These are phyloP conservation scores for Huntiella bhutanensis DNA, from an alignment of 2,329 filamentous ascomycete species.

Conservation along the genomic window DNA sequence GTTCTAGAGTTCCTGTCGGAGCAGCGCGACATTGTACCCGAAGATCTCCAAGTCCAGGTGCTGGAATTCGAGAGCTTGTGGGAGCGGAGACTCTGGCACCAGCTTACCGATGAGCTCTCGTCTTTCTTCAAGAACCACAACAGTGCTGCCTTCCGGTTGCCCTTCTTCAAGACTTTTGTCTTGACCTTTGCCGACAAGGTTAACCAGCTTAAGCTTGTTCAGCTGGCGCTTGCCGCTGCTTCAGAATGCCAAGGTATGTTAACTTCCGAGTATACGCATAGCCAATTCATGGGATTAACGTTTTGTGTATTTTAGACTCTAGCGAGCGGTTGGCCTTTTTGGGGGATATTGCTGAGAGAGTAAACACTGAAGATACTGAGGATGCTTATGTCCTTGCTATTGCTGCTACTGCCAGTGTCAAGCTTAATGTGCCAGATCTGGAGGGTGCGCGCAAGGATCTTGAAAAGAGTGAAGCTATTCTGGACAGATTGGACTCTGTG, in stretches of 20 bases:
- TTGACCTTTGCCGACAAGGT: slow-evolving; percentile 95
- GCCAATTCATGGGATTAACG: neutral
- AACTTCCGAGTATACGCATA: neutral
- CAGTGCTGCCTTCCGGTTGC: slow-evolving; percentile 68
- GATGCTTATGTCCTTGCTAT: slow-evolving; percentile 91
- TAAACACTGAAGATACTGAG: slow-evolving; percentile 81
- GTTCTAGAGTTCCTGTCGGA: slow-evolving; percentile 85
- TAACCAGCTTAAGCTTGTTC: slow-evolving; percentile 94
- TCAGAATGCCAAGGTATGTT: slow-evolving; percentile 57
- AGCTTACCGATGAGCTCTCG: slow-evolving; percentile 77
- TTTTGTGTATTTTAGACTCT: slow-evolving; percentile 43
- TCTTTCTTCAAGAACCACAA: slow-evolving; percentile 70
- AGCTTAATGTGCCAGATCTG: slow-evolving; percentile 60
- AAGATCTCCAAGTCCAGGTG: slow-evolving; percentile 73
- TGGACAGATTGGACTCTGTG: slow-evolving; percentile 85
- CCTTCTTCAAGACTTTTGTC: slow-evolving; percentile 87
- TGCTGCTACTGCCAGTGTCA: slow-evolving; percentile 73
- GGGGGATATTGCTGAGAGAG: slow-evolving; percentile 63
- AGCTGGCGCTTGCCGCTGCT: slow-evolving; percentile 71
- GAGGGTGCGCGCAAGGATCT: slow-evolving; percentile 74
- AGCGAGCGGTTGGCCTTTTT: slow-evolving; percentile 74
- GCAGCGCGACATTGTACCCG: slow-evolving; percentile 71
- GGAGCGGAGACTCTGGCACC: slow-evolving; percentile 98
- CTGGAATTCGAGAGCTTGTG: slow-evolving; percentile 89
- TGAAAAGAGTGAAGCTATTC: slow-evolving; percentile 67